Percentiles rank a stretch among this genome's conserved stretches.
Conservation (phyloP, 192 early-diverging fungal genomes). For the Glomus cerebriforme region DNA sequence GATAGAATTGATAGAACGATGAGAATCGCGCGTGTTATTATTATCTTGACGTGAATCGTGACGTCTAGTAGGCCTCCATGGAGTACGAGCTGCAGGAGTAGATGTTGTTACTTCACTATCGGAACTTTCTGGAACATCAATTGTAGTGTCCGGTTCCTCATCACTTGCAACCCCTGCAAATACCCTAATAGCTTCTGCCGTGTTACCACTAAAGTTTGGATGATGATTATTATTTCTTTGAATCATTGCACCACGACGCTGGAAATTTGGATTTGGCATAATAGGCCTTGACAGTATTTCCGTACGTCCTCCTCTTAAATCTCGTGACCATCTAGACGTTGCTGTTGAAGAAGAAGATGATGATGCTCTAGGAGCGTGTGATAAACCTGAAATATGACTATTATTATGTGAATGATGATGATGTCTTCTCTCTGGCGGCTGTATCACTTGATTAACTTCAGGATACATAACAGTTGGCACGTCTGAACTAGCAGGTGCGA, state of each 20-base stretch:
- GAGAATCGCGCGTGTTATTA: background rate
- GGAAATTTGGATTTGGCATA: background rate
- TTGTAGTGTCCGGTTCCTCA: background rate
- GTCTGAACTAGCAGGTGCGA: background rate
- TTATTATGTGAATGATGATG: background rate
- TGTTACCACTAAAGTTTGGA: background rate
- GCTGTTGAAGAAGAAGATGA: background rate
- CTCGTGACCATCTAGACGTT: background rate
- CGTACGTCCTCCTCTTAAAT: background rate
- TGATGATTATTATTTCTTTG: background rate
- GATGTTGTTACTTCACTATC: slow-evolving; percentile 5
- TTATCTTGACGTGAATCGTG: background rate
- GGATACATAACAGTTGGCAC: background rate
- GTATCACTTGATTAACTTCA: background rate
- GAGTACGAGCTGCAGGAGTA: background rate
- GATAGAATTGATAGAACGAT: background rate
- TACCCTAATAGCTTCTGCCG: background rate
- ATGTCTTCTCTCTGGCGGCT: background rate
- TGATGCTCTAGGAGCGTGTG: background rate
- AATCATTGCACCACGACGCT: background rate
- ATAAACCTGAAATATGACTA: background rate
- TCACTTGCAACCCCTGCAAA: slow-evolving; percentile 13
- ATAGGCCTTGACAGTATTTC: background rate
- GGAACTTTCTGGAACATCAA: slow-evolving; percentile 14
- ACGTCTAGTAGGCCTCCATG: background rate